These are phyloP conservation scores for Pythium scleroteichum DNA, from an alignment of 352 stramenopile species.

Conservation along the genomic window DNA sequence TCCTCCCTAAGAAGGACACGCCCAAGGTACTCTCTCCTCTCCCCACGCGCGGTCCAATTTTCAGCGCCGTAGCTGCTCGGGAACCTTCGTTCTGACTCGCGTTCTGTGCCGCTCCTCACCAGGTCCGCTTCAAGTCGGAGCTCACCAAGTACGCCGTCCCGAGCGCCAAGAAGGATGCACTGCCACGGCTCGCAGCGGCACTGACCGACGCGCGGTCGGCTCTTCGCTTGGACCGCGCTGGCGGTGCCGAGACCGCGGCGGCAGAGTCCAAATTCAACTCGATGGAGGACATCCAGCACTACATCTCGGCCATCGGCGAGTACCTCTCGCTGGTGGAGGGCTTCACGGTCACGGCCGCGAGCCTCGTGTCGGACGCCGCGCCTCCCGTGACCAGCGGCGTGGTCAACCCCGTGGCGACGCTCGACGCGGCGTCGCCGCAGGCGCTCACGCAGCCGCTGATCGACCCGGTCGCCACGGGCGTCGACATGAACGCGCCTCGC, in stretches of 20 bases:
- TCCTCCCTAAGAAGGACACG: constrained; percentile 35
- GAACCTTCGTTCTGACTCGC: not conserved
- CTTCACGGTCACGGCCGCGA: constrained; percentile 34
- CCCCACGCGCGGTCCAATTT: not conserved
- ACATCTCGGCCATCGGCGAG: constrained; percentile 33
- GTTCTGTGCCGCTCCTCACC: not conserved
- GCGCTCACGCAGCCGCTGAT: constrained; percentile 49
- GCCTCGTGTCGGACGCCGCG: constrained; percentile 16
- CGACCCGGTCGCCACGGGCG: constrained; percentile 12
- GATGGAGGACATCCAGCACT: constrained; percentile 36
- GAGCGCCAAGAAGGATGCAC: constrained; percentile 31
- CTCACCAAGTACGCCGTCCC: constrained; percentile 39
- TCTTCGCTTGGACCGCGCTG: constrained; percentile 26
- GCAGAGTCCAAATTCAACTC: constrained; percentile 18
- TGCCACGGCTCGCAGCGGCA: constrained; percentile 40
- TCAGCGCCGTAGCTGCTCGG: not conserved
- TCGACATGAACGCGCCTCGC: constrained; percentile 12
- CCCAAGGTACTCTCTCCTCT: not conserved
- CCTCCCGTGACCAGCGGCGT: constrained; percentile 6
- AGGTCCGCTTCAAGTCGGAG: constrained; percentile 52
- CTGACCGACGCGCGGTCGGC: constrained; percentile 41
- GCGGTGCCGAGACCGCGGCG: not conserved
- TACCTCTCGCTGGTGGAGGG: constrained; percentile 67
- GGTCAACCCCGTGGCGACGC: constrained; percentile 10
- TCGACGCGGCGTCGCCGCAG: constrained; percentile 11